These are phyloP conservation scores for Triticum dicoccoides DNA, from an alignment of 176 grass and related monocot species.

Conservation along the genomic window DNA sequence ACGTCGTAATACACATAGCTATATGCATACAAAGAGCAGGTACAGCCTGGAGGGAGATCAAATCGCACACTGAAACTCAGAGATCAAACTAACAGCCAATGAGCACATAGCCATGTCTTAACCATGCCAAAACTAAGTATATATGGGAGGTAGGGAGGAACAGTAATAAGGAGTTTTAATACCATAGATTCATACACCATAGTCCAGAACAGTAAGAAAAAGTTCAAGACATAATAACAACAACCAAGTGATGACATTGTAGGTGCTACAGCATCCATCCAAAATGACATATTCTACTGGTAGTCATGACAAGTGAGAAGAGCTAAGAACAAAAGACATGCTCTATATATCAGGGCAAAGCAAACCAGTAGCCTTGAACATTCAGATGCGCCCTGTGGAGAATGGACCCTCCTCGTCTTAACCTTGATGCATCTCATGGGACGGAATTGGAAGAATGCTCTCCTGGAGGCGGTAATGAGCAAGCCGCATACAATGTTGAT, in stretches of 20 bases:
- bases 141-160: no score
- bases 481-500: not conserved
- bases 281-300: not conserved
- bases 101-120: no score
- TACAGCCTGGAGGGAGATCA: no score
- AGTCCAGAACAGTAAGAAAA: no score
- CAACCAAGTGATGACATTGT: no score
- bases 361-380: not conserved
- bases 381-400: not conserved
- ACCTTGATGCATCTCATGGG: not conserved
- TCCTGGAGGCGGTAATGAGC: not conserved
- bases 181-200: no score
- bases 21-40: no score
- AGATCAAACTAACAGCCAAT: no score
- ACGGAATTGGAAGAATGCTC: conserved; percentile 4
- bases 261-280: not conserved
- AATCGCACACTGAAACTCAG: no score
- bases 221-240: not conserved
- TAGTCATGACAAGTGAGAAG: not conserved
- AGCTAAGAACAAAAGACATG: not conserved
- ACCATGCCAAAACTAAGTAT: no score
- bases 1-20: no score
- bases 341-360: not conserved
- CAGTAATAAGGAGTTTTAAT: no score
- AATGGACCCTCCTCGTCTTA: not conserved